A percentile compares a stretch with the other conserved stretches of the same genome.
phyloP scores from a whole-genome alignment of 345 rosid species.

The Orychophragmus violaceus region DNA sequence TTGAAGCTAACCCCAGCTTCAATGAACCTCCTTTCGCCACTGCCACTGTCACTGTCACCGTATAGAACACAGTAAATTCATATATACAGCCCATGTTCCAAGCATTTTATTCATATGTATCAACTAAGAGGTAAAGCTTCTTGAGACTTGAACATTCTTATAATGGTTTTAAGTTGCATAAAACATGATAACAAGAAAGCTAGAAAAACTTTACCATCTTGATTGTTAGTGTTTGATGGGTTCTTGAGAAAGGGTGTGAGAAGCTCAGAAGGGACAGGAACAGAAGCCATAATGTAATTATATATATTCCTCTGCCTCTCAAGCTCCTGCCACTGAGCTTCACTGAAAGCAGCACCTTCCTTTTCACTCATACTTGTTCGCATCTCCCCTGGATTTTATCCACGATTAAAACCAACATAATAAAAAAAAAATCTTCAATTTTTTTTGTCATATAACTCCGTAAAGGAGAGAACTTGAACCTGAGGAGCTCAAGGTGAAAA shows the following conservation, averaged over 20 bases:
- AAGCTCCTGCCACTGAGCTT: conserved; percentile 76
- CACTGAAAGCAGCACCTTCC: conserved; percentile 57
- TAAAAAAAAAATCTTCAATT: not conserved
- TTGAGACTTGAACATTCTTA: not conserved
- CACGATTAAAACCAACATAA: not conserved
- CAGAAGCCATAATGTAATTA: conserved; percentile 70
- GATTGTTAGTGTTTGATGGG: conserved; percentile 11
- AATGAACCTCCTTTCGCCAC: conserved; percentile 17
- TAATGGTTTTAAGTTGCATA: not conserved
- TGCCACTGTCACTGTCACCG: conserved; percentile 13
- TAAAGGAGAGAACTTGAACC: conserved; percentile 37
- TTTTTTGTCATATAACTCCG: not conserved
- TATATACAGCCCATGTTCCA: not conserved
- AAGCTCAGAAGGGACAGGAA: conserved; percentile 72
- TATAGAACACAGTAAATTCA: not conserved
- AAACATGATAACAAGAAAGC: not conserved
- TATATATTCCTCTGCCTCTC: conserved; percentile 74
- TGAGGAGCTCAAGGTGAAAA: conserved; percentile 30
- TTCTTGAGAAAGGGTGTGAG: conserved; percentile 28
- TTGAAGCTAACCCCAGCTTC: conserved; percentile 33
- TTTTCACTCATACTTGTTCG: conserved; percentile 33
- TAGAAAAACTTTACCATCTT: conserved; percentile 5
- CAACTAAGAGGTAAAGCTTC: not conserved
- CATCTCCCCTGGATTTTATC: conserved; percentile 40
- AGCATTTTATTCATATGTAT: not conserved